Percentiles rank a stretch among this genome's conserved stretches.
These are phyloP conservation scores for Crithidia sp. DNA, from an alignment of 208 protist genomes.

Conservation along the genomic window DNA sequence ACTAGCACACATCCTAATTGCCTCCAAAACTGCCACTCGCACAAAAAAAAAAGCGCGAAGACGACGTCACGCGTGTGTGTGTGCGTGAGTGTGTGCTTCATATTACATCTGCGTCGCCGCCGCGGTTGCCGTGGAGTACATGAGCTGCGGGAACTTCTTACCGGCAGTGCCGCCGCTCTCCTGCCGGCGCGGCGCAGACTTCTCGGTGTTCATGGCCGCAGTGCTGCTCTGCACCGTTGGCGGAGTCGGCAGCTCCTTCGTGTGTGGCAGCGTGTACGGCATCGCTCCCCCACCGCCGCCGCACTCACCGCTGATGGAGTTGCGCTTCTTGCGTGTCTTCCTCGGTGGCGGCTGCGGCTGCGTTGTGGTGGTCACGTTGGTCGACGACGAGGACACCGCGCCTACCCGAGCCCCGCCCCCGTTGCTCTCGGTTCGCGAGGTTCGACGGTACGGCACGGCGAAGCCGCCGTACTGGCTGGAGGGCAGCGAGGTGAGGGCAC, in stretches of 20 bases:
- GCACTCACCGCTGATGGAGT: conserved; percentile 5
- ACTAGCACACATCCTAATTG: too few relatives aligned
- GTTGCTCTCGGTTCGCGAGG: conserved; percentile 13
- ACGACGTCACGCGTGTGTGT: too few relatives aligned
- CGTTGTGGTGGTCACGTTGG: not conserved
- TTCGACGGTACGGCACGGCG: conserved; percentile 9
- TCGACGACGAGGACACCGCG: not conserved
- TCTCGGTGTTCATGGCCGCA: conserved; percentile 1
- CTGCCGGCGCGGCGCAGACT: conserved; percentile 2
- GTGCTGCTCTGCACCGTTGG: not conserved
- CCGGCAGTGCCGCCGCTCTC: conserved; percentile 3
- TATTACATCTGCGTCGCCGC: conserved; percentile 19
- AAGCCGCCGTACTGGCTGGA: conserved; percentile 19
- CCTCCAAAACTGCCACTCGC: not conserved
- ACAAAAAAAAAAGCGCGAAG: not conserved
- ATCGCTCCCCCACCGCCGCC: not conserved
- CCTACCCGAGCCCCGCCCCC: not conserved
- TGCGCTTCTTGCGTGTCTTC: conserved; percentile 14
- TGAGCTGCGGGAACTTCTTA: conserved; percentile 4
- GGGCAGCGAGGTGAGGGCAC: not conserved
- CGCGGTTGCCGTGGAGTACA: conserved; percentile 14
- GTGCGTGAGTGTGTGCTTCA: not conserved
- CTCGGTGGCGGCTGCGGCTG: conserved; percentile 9
- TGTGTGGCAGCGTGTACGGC: not conserved
- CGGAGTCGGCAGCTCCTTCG: not conserved